A percentile compares a stretch with the other conserved stretches of the same genome.
These are phyloP conservation scores for Naematelia encephala DNA, from an alignment of 768 basidiomycete species.

Conservation along the genomic window DNA sequence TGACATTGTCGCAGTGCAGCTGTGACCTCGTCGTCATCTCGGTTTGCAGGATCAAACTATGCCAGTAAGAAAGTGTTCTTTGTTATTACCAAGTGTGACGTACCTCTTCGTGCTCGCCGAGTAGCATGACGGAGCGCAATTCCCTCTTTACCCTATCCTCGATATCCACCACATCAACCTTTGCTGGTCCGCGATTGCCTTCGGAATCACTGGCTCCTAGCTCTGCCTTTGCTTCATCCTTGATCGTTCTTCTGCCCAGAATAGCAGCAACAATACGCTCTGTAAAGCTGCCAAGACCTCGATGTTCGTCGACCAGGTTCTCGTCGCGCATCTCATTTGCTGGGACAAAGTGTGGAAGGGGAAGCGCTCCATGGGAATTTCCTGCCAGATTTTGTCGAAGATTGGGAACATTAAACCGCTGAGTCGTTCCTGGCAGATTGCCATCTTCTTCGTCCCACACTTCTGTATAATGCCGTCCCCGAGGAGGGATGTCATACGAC, in stretches of 20 bases:
- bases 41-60: constrained; percentile 52
- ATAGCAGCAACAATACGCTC: constrained; percentile 59
- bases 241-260: constrained; percentile 15
- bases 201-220: constrained; percentile 58
- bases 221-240: constrained; percentile 18
- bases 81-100: constrained; percentile 46
- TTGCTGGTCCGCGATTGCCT: constrained; percentile 71
- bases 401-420: constrained; percentile 34
- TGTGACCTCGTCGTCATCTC: constrained; percentile 83
- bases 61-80: not conserved
- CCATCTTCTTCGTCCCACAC: constrained; percentile 90
- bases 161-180: constrained; percentile 56
- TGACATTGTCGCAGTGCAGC: constrained; percentile 86
- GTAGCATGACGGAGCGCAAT: constrained; percentile 52
- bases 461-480: constrained; percentile 83
- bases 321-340: constrained; percentile 67
- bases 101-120: constrained; percentile 60
- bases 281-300: constrained; percentile 80
- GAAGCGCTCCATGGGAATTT: constrained; percentile 3
- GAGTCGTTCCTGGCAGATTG: constrained; percentile 33
- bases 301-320: constrained; percentile 68
- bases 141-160: constrained; percentile 54
- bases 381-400: constrained; percentile 21
- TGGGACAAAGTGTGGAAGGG: constrained; percentile 31
- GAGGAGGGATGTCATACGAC: constrained; percentile 77